These are phyloP conservation scores for Heliocybe sulcata DNA, from an alignment of 1,284 basidiomycete genomes.

Conservation along the genomic window DNA sequence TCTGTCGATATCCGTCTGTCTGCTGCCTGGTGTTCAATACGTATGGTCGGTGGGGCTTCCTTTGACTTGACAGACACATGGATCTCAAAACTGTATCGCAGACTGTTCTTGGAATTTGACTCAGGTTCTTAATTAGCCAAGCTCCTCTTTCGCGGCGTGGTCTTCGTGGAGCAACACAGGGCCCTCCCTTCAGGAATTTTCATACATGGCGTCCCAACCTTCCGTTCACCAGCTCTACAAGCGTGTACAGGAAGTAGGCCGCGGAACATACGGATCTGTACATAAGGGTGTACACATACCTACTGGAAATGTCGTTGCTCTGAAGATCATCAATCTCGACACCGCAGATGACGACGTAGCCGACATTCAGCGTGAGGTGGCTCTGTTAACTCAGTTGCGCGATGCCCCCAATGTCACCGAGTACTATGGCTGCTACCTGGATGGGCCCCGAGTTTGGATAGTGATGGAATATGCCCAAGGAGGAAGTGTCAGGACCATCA, in stretches of 20 bases:
- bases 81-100: too few species aligned
- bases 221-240: conserved; percentile 38
- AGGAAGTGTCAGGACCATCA: conserved; percentile 88
- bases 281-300: conserved; percentile 86
- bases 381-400: conserved; percentile 84
- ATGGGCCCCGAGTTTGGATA: conserved; percentile 96
- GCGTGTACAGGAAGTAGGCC: conserved; percentile 67
- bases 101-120: too few species aligned
- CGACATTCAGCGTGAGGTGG: conserved; percentile 96
- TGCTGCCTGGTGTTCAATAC: too few species aligned
- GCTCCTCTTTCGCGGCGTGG: too few species aligned
- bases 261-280: conserved; percentile 94
- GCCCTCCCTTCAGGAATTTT: background rate
- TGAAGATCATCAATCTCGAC: conserved; percentile 99
- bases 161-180: too few species aligned
- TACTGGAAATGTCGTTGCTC: conserved; percentile 83
- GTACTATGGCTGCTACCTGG: conserved; percentile 94
- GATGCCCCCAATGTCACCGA: conserved; percentile 90
- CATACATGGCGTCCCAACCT: conserved; percentile 9
- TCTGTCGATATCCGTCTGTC: too few species aligned
- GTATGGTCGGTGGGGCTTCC: too few species aligned
- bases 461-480: conserved; percentile 98
- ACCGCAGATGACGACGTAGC: conserved; percentile 94
- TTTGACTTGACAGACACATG: too few species aligned
- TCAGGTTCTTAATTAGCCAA: too few species aligned